Conservation (phyloP, 2,329 filamentous ascomycete species). For the Cladosporium cucumerinum region DNA sequence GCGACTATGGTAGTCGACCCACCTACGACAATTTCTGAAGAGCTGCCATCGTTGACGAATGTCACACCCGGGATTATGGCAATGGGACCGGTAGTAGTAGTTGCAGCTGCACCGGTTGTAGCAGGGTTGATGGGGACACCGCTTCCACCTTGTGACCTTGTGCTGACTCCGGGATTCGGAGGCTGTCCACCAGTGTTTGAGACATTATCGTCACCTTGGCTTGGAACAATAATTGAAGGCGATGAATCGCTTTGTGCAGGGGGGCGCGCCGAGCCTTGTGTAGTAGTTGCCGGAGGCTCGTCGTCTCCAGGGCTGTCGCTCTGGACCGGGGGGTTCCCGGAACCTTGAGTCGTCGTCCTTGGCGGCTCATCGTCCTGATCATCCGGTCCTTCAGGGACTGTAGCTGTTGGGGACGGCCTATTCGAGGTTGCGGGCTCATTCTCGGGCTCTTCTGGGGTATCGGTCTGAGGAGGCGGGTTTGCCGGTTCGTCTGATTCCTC, state of each 20-base stretch:
- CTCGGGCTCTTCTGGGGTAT: background rate
- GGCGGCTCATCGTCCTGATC: background rate
- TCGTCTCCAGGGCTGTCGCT: background rate
- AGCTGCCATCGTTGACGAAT: background rate
- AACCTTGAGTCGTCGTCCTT: background rate
- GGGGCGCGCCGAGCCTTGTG: background rate
- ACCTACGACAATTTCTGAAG: background rate
- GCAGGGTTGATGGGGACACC: background rate
- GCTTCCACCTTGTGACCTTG: background rate
- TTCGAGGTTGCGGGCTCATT: background rate
- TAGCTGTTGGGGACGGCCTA: background rate
- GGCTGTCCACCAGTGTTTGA: background rate
- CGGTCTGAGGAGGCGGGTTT: background rate
- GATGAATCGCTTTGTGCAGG: background rate
- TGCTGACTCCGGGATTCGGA: background rate
- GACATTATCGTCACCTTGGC: background rate
- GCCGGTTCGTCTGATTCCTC: background rate
- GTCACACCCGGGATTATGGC: background rate
- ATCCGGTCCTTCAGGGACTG: background rate
- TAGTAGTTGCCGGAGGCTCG: background rate
- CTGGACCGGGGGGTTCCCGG: background rate
- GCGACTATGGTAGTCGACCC: conserved; percentile 1
- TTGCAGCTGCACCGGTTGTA: background rate
- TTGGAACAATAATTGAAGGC: background rate
- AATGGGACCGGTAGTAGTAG: background rate